Conservation (phyloP, 352 stramenopile species). For the Ophiocytium majus region DNA sequence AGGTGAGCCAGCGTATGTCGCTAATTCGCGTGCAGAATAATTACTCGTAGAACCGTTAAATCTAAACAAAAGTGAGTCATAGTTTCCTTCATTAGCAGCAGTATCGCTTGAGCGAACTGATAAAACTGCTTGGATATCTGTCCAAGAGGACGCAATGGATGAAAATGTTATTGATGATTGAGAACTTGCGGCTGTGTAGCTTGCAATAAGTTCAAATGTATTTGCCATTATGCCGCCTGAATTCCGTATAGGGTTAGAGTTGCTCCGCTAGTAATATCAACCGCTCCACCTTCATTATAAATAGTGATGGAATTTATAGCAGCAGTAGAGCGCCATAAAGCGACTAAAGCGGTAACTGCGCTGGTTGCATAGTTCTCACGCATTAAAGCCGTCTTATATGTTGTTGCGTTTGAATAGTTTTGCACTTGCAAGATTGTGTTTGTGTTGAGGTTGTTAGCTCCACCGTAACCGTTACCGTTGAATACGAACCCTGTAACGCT, state of each 20-base stretch:
- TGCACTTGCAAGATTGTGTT: neutral
- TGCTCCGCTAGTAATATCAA: no score
- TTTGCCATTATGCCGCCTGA: neutral
- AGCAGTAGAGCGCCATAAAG: neutral
- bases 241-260: slow-evolving; percentile 7
- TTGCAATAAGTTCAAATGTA: neutral
- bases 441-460: no score
- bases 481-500: no score
- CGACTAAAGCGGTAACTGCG: no score
- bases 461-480: no score
- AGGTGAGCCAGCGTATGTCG: neutral
- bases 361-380: no score
- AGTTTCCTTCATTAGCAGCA: neutral
- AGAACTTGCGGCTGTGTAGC: neutral
- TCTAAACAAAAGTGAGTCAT: neutral
- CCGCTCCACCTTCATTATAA: no score
- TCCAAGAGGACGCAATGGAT: neutral
- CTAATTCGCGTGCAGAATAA: neutral
- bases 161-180: neutral
- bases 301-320: no score
- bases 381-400: slow-evolving; percentile 1
- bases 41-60: slow-evolving; percentile 7
- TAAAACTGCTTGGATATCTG: neutral
- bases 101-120: neutral
- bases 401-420: slow-evolving; percentile 5